Evolutionary conservation across 805 yeast genomes (phyloP).

Genomic region (Candida orba): DNA sequence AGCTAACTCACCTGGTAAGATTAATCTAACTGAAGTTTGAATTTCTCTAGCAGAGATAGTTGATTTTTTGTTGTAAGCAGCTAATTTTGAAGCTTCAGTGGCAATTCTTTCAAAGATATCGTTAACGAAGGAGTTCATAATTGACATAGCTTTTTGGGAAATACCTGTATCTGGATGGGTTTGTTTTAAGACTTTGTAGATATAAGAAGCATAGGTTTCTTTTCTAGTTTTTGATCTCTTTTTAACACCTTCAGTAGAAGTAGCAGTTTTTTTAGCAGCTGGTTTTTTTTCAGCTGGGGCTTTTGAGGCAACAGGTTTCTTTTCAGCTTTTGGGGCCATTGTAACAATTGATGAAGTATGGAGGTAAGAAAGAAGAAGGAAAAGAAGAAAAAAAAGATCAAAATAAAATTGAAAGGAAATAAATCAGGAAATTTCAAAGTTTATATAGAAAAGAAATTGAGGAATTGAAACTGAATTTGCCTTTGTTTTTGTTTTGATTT

Average conservation of each 20-base stretch:
- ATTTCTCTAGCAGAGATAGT: slow-evolving; percentile 98
- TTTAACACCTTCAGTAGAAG: slow-evolving; percentile 71
- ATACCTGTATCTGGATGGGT: slow-evolving; percentile 99
- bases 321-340: slow-evolving; percentile 58
- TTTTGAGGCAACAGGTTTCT: slow-evolving; percentile 84
- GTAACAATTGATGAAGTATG: slow-evolving; percentile 6
- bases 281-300: slow-evolving; percentile 96
- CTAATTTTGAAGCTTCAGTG: slow-evolving; percentile 94
- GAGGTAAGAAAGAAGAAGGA: not conserved
- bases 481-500: not conserved
- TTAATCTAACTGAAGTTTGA: slow-evolving; percentile 97
- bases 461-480: not conserved
- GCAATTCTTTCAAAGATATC: slow-evolving; percentile 98
- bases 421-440: slow-evolving; percentile 4
- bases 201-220: slow-evolving; percentile 96
- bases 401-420: not conserved
- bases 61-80: slow-evolving; percentile 97
- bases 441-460: slow-evolving; percentile 3
- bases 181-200: slow-evolving; percentile 96
- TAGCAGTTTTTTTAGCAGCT: slow-evolving; percentile 83
- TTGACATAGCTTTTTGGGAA: slow-evolving; percentile 96
- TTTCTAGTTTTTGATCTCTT: slow-evolving; percentile 94
- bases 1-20: slow-evolving; percentile 97
- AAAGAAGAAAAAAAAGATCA: too few species aligned
- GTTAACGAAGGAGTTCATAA: slow-evolving; percentile 96